Conservation (phyloP, 441 rosid species). For the Iberis amara region DNA sequence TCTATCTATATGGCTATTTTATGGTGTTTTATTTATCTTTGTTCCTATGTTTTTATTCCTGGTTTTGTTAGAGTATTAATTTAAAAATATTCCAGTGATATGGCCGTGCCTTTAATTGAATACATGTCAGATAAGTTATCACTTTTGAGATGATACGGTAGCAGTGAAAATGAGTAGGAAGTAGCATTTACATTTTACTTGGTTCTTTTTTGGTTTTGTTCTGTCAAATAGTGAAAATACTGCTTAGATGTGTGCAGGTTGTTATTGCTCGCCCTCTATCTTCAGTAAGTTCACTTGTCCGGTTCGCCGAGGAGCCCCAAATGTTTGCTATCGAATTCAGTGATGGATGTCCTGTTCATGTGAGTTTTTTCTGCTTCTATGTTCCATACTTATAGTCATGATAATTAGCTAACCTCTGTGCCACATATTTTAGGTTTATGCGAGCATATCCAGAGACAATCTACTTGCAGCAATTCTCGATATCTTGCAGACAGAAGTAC, state of each 20-base stretch:
- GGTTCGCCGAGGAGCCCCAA: conserved; percentile 99
- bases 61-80: not conserved
- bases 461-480: conserved; percentile 95
- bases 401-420: conserved; percentile 33
- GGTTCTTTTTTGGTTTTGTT: conserved; percentile 27
- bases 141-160: conserved; percentile 11
- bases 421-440: conserved; percentile 58
- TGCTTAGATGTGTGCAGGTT: conserved; percentile 98
- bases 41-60: not conserved
- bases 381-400: conserved; percentile 21
- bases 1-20: conserved; percentile 1
- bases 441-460: conserved; percentile 98
- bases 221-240: conserved; percentile 62
- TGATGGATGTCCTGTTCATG: conserved; percentile 97
- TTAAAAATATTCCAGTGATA: not conserved
- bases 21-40: conserved; percentile 2
- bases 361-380: conserved; percentile 39
- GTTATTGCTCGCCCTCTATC: conserved; percentile 92
- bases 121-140: not conserved
- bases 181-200: conserved; percentile 10
- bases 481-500: conserved; percentile 91
- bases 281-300: conserved; percentile 82
- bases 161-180: conserved; percentile 12
- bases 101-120: conserved; percentile 10
- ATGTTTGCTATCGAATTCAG: conserved; percentile 96